A percentile compares a stretch with the other conserved stretches of the same genome.
phyloP scores from a whole-genome alignment of 306 rosid genomes.

The Neltuma alba region DNA sequence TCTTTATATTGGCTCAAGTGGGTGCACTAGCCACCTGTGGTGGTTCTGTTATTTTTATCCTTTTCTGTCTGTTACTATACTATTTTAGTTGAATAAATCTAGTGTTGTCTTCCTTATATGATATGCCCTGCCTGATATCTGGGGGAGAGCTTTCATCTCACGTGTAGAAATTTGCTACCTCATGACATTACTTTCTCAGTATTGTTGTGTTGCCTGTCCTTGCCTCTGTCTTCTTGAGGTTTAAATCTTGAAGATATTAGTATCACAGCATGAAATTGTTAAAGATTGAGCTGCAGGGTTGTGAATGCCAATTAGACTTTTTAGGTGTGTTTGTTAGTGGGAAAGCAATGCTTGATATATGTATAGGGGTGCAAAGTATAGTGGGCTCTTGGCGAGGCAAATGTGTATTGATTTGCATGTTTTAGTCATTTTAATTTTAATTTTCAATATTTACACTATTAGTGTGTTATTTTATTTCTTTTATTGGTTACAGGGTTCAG shows the following conservation, averaged over 20 bases:
- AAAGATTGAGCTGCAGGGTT: background rate
- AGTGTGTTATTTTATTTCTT: background rate
- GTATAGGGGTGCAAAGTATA: background rate
- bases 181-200: background rate
- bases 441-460: background rate
- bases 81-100: background rate
- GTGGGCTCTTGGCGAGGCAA: background rate
- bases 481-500: conserved; percentile 78
- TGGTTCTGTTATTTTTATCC: background rate
- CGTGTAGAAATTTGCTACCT: background rate
- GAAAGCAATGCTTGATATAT: background rate
- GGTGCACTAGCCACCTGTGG: background rate
- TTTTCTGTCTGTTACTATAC: background rate
- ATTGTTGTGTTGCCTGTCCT: background rate
- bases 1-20: background rate
- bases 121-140: background rate
- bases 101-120: background rate
- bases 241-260: background rate
- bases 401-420: conserved; percentile 5
- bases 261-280: background rate
- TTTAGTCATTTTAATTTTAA: background rate
- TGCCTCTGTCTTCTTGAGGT: background rate
- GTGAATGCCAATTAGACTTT: background rate
- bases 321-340: conserved; percentile 9
- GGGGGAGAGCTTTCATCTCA: background rate